phyloP scores from a whole-genome alignment of 306 rosid genomes.

The Prinsepia uniflora region DNA sequence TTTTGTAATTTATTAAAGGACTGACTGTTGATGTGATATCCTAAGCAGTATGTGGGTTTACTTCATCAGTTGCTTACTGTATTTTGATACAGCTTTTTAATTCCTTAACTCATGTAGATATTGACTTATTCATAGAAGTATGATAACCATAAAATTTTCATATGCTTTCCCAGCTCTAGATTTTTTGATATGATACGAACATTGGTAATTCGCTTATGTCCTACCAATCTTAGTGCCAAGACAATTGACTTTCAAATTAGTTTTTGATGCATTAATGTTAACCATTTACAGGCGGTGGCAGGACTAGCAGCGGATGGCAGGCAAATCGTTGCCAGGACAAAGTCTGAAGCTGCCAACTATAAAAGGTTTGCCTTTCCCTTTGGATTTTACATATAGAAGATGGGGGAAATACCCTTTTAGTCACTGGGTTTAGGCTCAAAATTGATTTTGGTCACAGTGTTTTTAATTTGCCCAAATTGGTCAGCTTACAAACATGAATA shows the following conservation, averaged over 20 bases:
- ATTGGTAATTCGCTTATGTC: not conserved
- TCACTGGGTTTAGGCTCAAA: too few species aligned
- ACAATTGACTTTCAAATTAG: not conserved
- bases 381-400: not conserved
- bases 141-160: not conserved
- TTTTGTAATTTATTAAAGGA: not conserved
- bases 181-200: not conserved
- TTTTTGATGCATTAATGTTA: conserved; percentile 7
- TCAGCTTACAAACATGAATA: too few species aligned
- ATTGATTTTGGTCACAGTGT: too few species aligned
- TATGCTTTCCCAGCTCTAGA: not conserved
- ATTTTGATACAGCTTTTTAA: not conserved
- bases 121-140: not conserved
- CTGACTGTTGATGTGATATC: not conserved
- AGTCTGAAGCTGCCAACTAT: conserved; percentile 85
- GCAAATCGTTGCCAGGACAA: conserved; percentile 59
- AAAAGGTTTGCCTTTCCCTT: conserved; percentile 52
- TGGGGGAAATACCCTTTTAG: too few species aligned
- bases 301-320: conserved; percentile 66
- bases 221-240: not conserved
- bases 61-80: not conserved
- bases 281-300: conserved; percentile 68
- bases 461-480: too few species aligned
- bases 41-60: not conserved
- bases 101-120: not conserved